Base-by-base conservation (phyloP, 805 yeast species). In the Scheffersomyces stipitis region DNA sequence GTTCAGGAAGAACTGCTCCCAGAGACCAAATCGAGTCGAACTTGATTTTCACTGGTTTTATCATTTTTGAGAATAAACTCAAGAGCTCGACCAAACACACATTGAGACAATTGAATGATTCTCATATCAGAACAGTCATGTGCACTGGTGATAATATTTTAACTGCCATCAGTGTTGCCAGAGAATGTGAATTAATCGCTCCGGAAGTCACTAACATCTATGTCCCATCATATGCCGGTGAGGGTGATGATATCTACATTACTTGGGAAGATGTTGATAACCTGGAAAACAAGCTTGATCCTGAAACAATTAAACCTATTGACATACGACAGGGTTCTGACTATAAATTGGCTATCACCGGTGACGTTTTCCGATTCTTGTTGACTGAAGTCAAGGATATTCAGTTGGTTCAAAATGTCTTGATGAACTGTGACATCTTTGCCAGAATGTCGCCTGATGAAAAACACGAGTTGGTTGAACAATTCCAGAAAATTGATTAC, bases 391-490 rank as follows among this genome's bases (percentile, higher is more conserved):
- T 78, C 26, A 69, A 75, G 31, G 65, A 65, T 20, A 45, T 46
- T 1, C 41, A 47, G 40, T 65, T 45, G 61, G 76, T 74, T 28
- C 76, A 76, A 32, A 69, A 66, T 17, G 73, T 93, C 57, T 69
- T 93, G 37, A 67, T 88, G 67, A 80, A 76, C 43, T 80, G 89
- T 40, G 76, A 81, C 30, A 77, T 93, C 3, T 93, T 82, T 66
- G 98, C 99, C 0, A 73, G 99, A 46, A 93, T 93, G 99, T 90
- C 98, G 0, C 99, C 99, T 0, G 99, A 95, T 61, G 99, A 93
- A 60, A 93, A 93, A 55, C 96, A 93, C 59, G 99, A 93, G 62
- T 69, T 93, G 32, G 96, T 93, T 24, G 90, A 86, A 51, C 87
- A 84, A 56, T 65, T 93, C 10, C 96, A 89, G 58, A 73, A 70